Conservation (phyloP, 805 yeast genomes). For the Suhomyces tanzawaensis region DNA sequence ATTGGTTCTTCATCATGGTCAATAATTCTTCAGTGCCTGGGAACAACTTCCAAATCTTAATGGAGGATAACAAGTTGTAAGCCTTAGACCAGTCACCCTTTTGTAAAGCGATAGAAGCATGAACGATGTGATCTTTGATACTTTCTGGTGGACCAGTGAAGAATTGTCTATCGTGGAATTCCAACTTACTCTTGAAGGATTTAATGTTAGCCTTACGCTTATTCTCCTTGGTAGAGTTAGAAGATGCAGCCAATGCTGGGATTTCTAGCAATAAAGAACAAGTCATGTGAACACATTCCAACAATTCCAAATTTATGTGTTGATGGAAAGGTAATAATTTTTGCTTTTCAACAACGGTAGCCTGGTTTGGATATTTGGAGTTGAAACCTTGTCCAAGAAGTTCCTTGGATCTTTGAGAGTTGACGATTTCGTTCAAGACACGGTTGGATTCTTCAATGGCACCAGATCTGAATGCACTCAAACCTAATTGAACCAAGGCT, state of each 20-base stretch:
- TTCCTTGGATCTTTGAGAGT: constrained; percentile 84
- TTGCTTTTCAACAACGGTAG: constrained; percentile 63
- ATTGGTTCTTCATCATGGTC: constrained; percentile 68
- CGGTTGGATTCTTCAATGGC: constrained; percentile 83
- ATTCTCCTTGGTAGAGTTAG: constrained; percentile 58
- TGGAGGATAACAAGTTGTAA: constrained; percentile 64
- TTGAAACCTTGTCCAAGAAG: constrained; percentile 84
- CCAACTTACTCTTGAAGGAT: constrained; percentile 87
- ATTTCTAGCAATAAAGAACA: constrained; percentile 86
- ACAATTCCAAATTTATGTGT: constrained; percentile 93
- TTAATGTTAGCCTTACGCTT: constrained; percentile 58
- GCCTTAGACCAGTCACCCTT: constrained; percentile 88
- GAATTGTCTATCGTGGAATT: constrained; percentile 88
- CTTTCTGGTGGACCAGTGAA: constrained; percentile 98
- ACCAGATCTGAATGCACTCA: constrained; percentile 92
- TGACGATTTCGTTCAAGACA: constrained; percentile 81
- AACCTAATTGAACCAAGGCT: constrained; percentile 91
- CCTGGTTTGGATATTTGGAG: constrained; percentile 62
- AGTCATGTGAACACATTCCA: constrained; percentile 92
- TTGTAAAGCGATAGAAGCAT: constrained; percentile 85
- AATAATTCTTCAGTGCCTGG: constrained; percentile 66
- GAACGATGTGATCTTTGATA: constrained; percentile 88
- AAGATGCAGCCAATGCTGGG: constrained; percentile 76
- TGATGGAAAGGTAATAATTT: constrained; percentile 94
- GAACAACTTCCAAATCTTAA: constrained; percentile 84